phyloP scores from a whole-genome alignment of 192 early-diverging fungal species.

The Coemansia aciculifera region DNA sequence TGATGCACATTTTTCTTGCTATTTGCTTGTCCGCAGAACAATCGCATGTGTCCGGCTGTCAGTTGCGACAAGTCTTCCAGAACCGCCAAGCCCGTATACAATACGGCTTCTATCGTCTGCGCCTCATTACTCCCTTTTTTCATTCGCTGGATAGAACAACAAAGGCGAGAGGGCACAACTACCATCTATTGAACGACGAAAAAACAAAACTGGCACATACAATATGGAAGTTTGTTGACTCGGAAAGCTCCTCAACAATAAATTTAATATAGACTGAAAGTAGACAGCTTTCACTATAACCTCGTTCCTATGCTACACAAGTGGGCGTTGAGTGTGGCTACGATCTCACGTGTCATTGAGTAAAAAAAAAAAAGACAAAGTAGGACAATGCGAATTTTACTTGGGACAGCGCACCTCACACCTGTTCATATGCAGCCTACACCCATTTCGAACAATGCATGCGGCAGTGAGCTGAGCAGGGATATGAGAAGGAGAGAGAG shows the following conservation, averaged over 20 bases:
- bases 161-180: background rate
- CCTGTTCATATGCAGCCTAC: background rate
- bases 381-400: background rate
- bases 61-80: background rate
- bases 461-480: background rate
- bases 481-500: background rate
- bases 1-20: background rate
- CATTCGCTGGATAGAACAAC: background rate
- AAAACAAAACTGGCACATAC: background rate
- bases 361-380: background rate
- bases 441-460: background rate
- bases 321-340: background rate
- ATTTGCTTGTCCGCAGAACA: background rate
- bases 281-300: background rate
- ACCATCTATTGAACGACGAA: background rate
- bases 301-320: background rate
- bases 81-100: constrained; percentile 5
- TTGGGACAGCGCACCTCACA: background rate
- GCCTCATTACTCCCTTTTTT: background rate
- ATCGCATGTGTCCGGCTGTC: background rate
- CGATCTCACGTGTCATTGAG: background rate
- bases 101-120: background rate
- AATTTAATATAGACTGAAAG: background rate
- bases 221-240: background rate
- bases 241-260: background rate